Conservation (phyloP, 139 green algal species). For the Chlorella vulgaris region DNA sequence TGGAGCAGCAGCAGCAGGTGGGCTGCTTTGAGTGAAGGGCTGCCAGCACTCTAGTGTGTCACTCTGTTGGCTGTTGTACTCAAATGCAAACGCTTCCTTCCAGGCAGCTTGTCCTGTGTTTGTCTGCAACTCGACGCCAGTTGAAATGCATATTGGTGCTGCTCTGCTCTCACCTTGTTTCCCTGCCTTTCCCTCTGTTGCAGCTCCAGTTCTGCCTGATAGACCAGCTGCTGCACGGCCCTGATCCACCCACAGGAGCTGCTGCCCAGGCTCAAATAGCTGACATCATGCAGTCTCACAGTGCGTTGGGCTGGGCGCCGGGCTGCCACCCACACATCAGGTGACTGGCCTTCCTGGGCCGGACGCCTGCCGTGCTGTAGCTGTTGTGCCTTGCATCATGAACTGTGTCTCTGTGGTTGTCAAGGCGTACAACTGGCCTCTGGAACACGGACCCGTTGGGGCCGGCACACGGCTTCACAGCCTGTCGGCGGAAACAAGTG, state of each 20-base stretch:
- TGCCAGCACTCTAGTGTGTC: not conserved
- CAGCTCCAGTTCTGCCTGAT: conserved; percentile 26
- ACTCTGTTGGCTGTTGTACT: not conserved
- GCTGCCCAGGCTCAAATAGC: not conserved
- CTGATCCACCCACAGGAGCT: conserved; percentile 4
- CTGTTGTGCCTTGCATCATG: not conserved
- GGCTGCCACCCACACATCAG: conserved; percentile 25
- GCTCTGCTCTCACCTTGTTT: too few species aligned
- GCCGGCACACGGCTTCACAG: too few species aligned
- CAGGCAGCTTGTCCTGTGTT: not conserved
- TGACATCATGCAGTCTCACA: conserved; percentile 11
- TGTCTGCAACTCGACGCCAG: not conserved
- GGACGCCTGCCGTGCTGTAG: too few species aligned
- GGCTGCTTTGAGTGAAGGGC: not conserved
- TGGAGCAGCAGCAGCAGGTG: conserved; percentile 75
- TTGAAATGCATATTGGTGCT: not conserved
- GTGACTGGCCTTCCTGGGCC: too few species aligned
- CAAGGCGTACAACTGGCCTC: too few species aligned
- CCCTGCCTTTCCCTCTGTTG: not conserved
- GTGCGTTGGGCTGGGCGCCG: not conserved
- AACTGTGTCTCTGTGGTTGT: too few species aligned
- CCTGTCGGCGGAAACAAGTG: too few species aligned
- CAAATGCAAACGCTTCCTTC: not conserved
- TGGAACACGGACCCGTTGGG: too few species aligned
- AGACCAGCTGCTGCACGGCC: conserved; percentile 57